Conservation (phyloP, 2,329 filamentous ascomycete species). For the Fusarium xylarioides region DNA sequence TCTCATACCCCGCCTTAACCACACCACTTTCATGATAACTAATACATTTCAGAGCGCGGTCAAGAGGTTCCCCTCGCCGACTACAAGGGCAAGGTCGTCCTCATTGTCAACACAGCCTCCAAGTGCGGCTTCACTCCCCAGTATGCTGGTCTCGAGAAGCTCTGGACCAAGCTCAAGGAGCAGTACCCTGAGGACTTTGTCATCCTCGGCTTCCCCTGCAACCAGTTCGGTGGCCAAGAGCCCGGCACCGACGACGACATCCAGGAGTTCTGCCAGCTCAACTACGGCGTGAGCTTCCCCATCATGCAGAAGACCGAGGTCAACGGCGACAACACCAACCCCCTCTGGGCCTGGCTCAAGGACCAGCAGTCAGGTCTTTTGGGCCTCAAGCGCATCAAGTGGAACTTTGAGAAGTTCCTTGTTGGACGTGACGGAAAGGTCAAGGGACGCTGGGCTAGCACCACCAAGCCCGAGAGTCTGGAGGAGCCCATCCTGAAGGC, state of each 20-base stretch:
- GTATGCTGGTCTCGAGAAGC: conserved; percentile 87
- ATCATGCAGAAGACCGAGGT: conserved; percentile 93
- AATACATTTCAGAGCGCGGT: conserved; percentile 60
- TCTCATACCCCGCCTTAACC: neutral
- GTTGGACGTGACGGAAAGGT: conserved; percentile 87
- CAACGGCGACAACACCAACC: conserved; percentile 84
- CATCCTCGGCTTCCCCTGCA: conserved; percentile 97
- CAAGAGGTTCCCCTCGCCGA: conserved; percentile 72
- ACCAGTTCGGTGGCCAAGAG: conserved; percentile 94
- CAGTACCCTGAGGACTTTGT: conserved; percentile 79
- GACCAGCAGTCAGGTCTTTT: conserved; percentile 80
- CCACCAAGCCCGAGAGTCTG: conserved; percentile 83
- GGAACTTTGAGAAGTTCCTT: conserved; percentile 99
- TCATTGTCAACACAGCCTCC: conserved; percentile 96
- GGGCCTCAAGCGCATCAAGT: conserved; percentile 93
- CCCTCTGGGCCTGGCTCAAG: conserved; percentile 82
- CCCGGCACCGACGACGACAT: conserved; percentile 84
- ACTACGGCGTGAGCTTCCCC: conserved; percentile 92
- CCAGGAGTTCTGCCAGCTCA: conserved; percentile 86
- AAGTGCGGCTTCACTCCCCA: conserved; percentile 99
- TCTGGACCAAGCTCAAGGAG: conserved; percentile 81
- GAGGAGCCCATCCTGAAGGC: conserved; percentile 80
- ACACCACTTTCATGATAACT: conserved; percentile 13
- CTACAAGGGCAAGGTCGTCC: conserved; percentile 90
- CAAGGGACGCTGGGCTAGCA: conserved; percentile 85